These are phyloP conservation scores for Populus simonii DNA, from an alignment of 345 rosid species.

Conservation along the genomic window DNA sequence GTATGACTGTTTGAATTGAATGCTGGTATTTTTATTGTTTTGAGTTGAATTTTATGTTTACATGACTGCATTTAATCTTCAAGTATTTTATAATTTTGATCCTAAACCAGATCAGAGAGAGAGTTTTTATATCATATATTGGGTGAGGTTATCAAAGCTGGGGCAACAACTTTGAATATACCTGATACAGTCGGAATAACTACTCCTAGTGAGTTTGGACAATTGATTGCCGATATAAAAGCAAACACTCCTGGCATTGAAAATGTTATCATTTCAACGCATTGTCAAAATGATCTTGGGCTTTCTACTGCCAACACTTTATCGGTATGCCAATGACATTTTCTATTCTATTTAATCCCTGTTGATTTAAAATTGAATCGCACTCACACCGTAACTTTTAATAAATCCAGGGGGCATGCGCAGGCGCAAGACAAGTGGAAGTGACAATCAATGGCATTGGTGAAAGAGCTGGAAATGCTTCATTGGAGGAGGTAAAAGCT, in stretches of 20 bases:
- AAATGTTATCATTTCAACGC: slow-evolving; percentile 85
- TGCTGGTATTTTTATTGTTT: background rate
- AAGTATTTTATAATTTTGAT: background rate
- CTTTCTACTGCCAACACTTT: slow-evolving; percentile 96
- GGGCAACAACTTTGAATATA: slow-evolving; percentile 90
- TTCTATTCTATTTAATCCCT: background rate
- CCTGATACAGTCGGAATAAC: slow-evolving; percentile 96
- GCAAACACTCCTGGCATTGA: slow-evolving; percentile 87
- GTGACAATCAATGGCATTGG: slow-evolving; percentile 97
- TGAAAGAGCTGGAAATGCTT: slow-evolving; percentile 98
- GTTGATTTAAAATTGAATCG: slow-evolving; percentile 1
- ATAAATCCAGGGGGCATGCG: slow-evolving; percentile 69
- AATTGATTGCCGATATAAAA: slow-evolving; percentile 79
- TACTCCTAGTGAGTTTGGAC: slow-evolving; percentile 73
- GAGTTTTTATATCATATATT: slow-evolving; percentile 74
- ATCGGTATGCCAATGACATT: slow-evolving; percentile 48
- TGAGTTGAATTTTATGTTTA: background rate
- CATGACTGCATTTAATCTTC: background rate
- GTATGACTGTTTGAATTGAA: too few relatives aligned
- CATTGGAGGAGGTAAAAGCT: slow-evolving; percentile 82
- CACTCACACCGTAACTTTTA: slow-evolving; percentile 15
- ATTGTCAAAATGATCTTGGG: slow-evolving; percentile 99
- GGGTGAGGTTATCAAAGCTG: slow-evolving; percentile 91
- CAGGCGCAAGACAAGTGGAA: slow-evolving; percentile 95
- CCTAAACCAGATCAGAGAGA: slow-evolving; percentile 65